Conservation (phyloP, 1,284 basidiomycete species). For the Tylopilus sp. region DNA sequence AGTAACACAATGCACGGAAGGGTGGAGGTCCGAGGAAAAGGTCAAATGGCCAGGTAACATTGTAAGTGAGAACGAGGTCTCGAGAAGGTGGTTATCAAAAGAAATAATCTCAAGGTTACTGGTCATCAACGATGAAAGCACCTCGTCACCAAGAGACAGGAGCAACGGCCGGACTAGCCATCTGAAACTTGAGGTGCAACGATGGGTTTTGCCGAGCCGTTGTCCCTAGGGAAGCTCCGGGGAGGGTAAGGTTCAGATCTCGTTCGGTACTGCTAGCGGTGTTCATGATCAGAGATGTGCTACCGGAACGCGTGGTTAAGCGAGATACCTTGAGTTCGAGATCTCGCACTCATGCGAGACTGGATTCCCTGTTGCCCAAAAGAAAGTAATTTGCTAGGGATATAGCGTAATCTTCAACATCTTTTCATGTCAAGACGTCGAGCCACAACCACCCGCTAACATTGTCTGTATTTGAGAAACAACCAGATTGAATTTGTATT, state of each 20-base stretch:
- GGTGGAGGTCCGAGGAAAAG: slow-evolving; percentile 89
- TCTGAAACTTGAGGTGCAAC: slow-evolving; percentile 74
- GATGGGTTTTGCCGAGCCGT: slow-evolving; percentile 84
- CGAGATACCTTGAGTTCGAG: slow-evolving; percentile 84
- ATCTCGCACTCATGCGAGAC: slow-evolving; percentile 83
- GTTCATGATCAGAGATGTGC: slow-evolving; percentile 81
- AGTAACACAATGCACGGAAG: slow-evolving; percentile 79
- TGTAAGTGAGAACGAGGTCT: slow-evolving; percentile 78
- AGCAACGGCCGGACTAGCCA: slow-evolving; percentile 85
- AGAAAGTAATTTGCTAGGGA: slow-evolving; percentile 88
- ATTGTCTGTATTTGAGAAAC: slow-evolving; percentile 78
- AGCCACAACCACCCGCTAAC: slow-evolving; percentile 93
- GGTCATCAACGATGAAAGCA: slow-evolving; percentile 45
- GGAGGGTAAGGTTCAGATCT: slow-evolving; percentile 84
- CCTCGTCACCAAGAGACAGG: slow-evolving; percentile 67
- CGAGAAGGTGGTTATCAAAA: slow-evolving; percentile 82
- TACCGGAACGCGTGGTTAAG: slow-evolving; percentile 71
- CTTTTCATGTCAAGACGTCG: slow-evolving; percentile 79
- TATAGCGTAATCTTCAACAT: slow-evolving; percentile 63
- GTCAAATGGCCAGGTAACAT: slow-evolving; percentile 88
- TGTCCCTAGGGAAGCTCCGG: slow-evolving; percentile 87
- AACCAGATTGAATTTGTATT: slow-evolving; percentile 79
- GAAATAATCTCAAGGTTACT: slow-evolving; percentile 54
- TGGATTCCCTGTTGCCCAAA: slow-evolving; percentile 88
- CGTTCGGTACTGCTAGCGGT: no score